Evolutionary conservation across 139 green algal genomes (phyloP).

Genomic region (Edaphochlamys debaryana): DNA sequence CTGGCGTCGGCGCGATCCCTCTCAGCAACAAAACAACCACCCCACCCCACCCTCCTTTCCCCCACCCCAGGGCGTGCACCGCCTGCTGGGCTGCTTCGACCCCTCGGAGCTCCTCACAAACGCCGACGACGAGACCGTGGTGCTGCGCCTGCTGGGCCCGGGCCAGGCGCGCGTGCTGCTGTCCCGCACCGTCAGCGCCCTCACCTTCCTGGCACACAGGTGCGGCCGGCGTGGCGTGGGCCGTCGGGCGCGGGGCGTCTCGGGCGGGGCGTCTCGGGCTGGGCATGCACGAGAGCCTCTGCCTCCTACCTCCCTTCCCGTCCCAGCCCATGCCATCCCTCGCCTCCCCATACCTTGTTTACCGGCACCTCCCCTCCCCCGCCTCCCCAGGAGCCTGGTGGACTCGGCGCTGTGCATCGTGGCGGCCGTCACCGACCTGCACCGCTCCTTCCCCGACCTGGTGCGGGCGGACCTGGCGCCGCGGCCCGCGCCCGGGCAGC

Average conservation of each 20-base stretch:
- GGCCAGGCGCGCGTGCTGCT: constrained; percentile 3
- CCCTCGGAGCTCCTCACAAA: constrained; percentile 5
- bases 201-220: constrained; percentile 5
- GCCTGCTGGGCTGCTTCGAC: constrained; percentile 11
- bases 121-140: constrained; percentile 27
- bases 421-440: not conserved
- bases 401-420: constrained; percentile 5
- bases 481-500: not conserved
- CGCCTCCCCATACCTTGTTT: too few species aligned
- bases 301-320: too few species aligned
- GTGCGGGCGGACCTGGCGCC: not conserved
- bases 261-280: not conserved
- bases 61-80: not conserved
- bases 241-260: not conserved
- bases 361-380: too few species aligned
- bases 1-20: too few species aligned
- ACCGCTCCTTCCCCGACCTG: constrained; percentile 24
- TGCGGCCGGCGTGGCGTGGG: too few species aligned
- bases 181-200: not conserved
- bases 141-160: constrained; percentile 1
- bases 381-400: not conserved
- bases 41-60: too few species aligned
- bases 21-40: too few species aligned
- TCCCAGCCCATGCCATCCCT: too few species aligned
- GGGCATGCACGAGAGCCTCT: too few species aligned